Percentiles rank a stretch among this genome's conserved stretches.
phyloP scores from a whole-genome alignment of 805 yeast genomes.

The baker's yeast (Saccharomyces cerevisiae) region DNA sequence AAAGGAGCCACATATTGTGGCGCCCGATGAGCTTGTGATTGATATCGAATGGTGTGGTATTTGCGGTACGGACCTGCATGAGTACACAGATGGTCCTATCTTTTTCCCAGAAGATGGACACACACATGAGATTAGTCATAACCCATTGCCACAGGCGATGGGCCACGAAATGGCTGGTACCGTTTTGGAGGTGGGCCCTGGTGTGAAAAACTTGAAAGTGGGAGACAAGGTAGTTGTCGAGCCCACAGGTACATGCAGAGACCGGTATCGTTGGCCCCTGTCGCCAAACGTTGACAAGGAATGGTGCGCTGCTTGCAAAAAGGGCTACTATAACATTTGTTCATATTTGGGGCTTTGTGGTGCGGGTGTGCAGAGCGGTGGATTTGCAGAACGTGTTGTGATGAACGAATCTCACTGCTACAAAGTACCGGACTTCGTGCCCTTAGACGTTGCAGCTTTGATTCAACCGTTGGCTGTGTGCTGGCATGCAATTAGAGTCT shows the following conservation, averaged over 20 bases:
- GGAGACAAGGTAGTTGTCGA: constrained; percentile 60
- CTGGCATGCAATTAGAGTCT: constrained; percentile 48
- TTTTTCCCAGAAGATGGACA: constrained; percentile 40
- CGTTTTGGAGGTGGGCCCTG: constrained; percentile 38
- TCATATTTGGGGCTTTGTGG: constrained; percentile 43
- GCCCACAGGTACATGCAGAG: constrained; percentile 52
- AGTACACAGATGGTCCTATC: constrained; percentile 50
- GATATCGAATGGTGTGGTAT: constrained; percentile 50
- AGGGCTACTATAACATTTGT: constrained; percentile 48
- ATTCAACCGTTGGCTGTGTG: constrained; percentile 51
- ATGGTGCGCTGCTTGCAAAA: constrained; percentile 42
- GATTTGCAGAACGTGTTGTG: constrained; percentile 42
- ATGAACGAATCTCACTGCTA: constrained; percentile 32
- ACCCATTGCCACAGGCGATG: constrained; percentile 37
- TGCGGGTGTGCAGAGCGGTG: constrained; percentile 51
- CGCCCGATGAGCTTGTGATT: constrained; percentile 36
- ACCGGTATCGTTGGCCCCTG: constrained; percentile 35
- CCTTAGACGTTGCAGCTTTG: constrained; percentile 48
- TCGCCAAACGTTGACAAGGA: constrained; percentile 22
- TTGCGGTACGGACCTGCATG: constrained; percentile 57
- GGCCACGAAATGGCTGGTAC: constrained; percentile 51
- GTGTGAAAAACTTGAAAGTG: constrained; percentile 35
- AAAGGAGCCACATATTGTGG: constrained; percentile 31
- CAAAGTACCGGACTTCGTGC: constrained; percentile 35
- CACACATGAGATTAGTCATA: constrained; percentile 34